Conservation (phyloP, 768 basidiomycete genomes). For the Udeniomyces megalosporus region DNA sequence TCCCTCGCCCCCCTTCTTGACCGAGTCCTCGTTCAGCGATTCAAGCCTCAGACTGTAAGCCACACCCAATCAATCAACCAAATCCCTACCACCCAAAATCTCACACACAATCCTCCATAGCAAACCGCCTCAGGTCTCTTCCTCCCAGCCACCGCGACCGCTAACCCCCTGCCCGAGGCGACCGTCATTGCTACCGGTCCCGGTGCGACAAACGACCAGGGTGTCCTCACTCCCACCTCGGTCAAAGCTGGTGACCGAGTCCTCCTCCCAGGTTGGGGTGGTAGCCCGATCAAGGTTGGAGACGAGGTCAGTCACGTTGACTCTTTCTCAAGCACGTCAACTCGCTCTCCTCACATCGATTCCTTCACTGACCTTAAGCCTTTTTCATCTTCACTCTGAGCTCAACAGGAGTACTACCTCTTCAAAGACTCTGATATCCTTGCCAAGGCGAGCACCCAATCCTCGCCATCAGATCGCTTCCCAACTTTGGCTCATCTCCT, state of each 20-base stretch:
- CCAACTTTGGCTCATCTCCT: too few relatives aligned
- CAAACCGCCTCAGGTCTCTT: slow-evolving; percentile 97
- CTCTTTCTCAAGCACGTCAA: background rate
- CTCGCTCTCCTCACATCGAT: background rate
- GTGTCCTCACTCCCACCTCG: slow-evolving; percentile 49
- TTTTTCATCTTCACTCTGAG: background rate
- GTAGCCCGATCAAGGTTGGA: slow-evolving; percentile 85
- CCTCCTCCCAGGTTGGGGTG: slow-evolving; percentile 90
- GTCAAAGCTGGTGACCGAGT: slow-evolving; percentile 87
- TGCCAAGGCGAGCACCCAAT: slow-evolving; percentile 57
- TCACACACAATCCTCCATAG: slow-evolving; percentile 31
- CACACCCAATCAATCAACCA: background rate
- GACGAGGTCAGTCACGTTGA: slow-evolving; percentile 55
- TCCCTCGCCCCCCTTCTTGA: slow-evolving; percentile 79
- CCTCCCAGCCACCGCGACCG: slow-evolving; percentile 78
- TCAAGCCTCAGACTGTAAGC: slow-evolving; percentile 85
- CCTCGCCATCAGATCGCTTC: too few relatives aligned
- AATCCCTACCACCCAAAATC: background rate
- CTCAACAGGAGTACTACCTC: slow-evolving; percentile 75
- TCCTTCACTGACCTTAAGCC: background rate
- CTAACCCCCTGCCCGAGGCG: slow-evolving; percentile 79
- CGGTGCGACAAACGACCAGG: slow-evolving; percentile 69
- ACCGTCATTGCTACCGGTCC: slow-evolving; percentile 92
- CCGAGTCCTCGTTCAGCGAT: slow-evolving; percentile 91
- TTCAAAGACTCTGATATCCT: slow-evolving; percentile 92